A percentile compares a stretch with the other conserved stretches of the same genome.
These are phyloP conservation scores for Fusarium citri DNA, from an alignment of 2,329 filamentous ascomycete genomes.

Conservation along the genomic window DNA sequence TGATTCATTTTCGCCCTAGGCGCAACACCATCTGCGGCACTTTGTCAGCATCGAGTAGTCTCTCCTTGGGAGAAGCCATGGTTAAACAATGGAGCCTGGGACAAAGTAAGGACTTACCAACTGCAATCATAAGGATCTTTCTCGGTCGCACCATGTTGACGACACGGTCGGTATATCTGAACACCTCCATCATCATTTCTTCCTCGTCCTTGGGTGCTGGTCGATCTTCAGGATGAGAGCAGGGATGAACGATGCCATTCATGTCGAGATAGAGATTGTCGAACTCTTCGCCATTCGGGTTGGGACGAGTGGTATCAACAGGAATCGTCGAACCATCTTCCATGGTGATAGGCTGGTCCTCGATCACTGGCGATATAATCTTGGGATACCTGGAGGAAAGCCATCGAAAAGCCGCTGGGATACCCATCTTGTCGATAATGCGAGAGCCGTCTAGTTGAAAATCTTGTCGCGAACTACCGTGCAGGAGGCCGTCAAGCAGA, in stretches of 20 bases:
- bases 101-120: constrained; percentile 69
- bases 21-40: constrained; percentile 83
- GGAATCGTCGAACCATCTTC: constrained; percentile 85
- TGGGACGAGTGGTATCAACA: constrained; percentile 83
- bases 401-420: constrained; percentile 95
- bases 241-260: constrained; percentile 99
- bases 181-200: constrained; percentile 99
- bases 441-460: constrained; percentile 1
- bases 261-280: constrained; percentile 99
- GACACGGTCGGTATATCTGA: constrained; percentile 98
- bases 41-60: constrained; percentile 43
- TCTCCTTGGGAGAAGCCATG: background rate
- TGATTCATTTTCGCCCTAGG: constrained; percentile 99
- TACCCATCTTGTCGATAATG: constrained; percentile 76
- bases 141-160: constrained; percentile 98
- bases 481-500: constrained; percentile 6
- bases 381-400: constrained; percentile 97
- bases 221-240: constrained; percentile 94
- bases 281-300: constrained; percentile 97
- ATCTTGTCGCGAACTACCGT: constrained; percentile 10
- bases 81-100: background rate
- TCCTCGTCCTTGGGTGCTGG: constrained; percentile 93
- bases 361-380: constrained; percentile 91
- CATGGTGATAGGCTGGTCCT: constrained; percentile 84
- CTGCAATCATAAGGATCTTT: constrained; percentile 96